Evolutionary conservation across 2,329 filamentous ascomycete species (phyloP), one percentile per base, ranked within the genome.

Genomic region (Lasiodiplodia sp.): DNA sequence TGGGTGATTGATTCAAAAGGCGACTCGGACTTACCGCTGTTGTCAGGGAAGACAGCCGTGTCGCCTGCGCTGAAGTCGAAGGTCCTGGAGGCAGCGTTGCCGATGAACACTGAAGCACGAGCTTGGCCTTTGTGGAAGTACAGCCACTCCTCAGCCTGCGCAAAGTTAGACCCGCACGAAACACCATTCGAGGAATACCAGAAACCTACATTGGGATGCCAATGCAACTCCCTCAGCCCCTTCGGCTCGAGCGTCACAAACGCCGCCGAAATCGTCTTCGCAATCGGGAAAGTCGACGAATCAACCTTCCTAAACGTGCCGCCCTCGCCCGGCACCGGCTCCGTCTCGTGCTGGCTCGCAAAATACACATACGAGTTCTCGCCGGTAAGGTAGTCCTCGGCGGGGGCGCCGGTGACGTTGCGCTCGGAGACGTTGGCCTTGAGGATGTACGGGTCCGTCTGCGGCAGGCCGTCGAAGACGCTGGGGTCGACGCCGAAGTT

Each of bases 21-120:
- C 52, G 23, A 25, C 51, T 28, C 16, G 37, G 4, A 74, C 82
- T 75, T 72, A 85, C 84, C 84, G 78, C 70, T 83, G 75, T 91
- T 91, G 71, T 90, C 88, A 0, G 89, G 89, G 76, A 91, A 91
- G 0, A 88, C 88, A 10, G 86, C 89, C 2, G 88, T 90, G 70
- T 92, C 90, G n/a, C 90, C 89, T 4, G 88, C 84, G 2, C 80
- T 80, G 76, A 91, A 90, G 77, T 92, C 88, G 73, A 91, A 91
- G 0, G 89, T 92, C 6, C 89, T 84, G 2, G 89, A 85, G 67
- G 86, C 87, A 12, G 83, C 80, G 72, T 83, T 85, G 7, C 88
- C 90, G 58, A 88, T 87, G 75, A 91, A 92, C 2, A 90, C 87
- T 0, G 88, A 91, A 0, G 89, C 89, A 31, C 86, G 85, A 0